phyloP scores from a whole-genome alignment of 1,139 yeast species.

The Suhomyces atakaporum region DNA sequence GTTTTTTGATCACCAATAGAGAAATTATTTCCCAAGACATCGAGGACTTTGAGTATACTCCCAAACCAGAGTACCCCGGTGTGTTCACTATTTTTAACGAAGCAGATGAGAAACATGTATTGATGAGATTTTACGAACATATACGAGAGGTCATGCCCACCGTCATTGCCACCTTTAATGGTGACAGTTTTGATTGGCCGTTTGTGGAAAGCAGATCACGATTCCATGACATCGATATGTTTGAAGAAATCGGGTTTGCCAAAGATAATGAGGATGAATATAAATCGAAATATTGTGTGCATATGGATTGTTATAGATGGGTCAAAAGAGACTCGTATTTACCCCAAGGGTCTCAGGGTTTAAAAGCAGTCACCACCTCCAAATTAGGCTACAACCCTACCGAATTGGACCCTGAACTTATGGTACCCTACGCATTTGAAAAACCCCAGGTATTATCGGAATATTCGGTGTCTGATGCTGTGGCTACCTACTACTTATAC shows the following conservation, averaged over 20 bases:
- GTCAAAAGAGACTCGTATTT: constrained; percentile 97
- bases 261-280: constrained; percentile 90
- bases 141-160: constrained; percentile 87
- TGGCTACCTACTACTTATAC: constrained; percentile 93
- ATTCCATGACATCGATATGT: constrained; percentile 84
- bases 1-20: constrained; percentile 88
- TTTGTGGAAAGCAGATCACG: constrained; percentile 88
- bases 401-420: constrained; percentile 94
- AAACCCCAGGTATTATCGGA: constrained; percentile 91
- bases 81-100: constrained; percentile 88
- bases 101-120: constrained; percentile 72
- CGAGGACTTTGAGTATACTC: constrained; percentile 96
- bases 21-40: constrained; percentile 94
- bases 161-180: constrained; percentile 95
- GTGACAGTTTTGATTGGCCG: constrained; percentile 99
- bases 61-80: constrained; percentile 95
- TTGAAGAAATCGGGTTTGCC: constrained; percentile 91
- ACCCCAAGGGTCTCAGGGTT: constrained; percentile 98
- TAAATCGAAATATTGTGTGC: constrained; percentile 89
- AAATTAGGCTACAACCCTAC: constrained; percentile 96
- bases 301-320: constrained; percentile 98
- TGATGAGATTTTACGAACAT: constrained; percentile 84
- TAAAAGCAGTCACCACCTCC: constrained; percentile 96
- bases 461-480: constrained; percentile 98
- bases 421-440: constrained; percentile 97